Evolutionary conservation across 73 alveolate genomes (phyloP).

Genomic region (Durusdinium trenchii): DNA sequence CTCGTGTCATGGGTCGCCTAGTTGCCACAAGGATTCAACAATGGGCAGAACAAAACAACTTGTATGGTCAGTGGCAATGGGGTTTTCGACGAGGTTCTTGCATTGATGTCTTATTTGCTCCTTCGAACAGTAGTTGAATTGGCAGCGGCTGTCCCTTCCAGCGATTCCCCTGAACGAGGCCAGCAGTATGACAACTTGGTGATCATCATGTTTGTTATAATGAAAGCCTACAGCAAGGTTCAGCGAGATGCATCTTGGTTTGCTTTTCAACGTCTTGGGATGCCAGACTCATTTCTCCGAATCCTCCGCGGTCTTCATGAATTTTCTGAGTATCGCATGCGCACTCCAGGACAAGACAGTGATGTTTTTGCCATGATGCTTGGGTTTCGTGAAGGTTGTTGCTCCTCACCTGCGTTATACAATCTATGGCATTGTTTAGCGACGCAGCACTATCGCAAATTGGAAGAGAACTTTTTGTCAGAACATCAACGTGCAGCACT

Average conservation of each 20-base stretch:
- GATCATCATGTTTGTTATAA: background rate
- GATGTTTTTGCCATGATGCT: background rate
- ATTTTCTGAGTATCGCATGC: background rate
- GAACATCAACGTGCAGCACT: background rate
- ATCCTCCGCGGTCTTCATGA: background rate
- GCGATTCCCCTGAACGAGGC: background rate
- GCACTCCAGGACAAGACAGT: background rate
- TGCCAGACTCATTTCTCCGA: background rate
- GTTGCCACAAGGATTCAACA: background rate
- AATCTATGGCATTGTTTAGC: background rate
- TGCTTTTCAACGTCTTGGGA: background rate
- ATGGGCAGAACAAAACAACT: background rate
- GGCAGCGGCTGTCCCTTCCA: no score
- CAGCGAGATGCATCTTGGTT: background rate
- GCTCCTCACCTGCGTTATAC: background rate
- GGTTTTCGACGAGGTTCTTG: slow-evolving; percentile 2
- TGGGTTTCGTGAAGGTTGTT: slow-evolving; percentile 26
- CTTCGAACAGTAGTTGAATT: background rate
- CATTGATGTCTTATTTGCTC: background rate
- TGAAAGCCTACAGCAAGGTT: background rate
- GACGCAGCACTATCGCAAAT: background rate
- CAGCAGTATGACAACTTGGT: background rate
- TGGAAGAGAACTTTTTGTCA: background rate
- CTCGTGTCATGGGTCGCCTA: background rate
- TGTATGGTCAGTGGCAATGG: background rate